These are phyloP conservation scores for Dorcoceras hygrometricum DNA, from an alignment of 257 asterid species.

Conservation along the genomic window DNA sequence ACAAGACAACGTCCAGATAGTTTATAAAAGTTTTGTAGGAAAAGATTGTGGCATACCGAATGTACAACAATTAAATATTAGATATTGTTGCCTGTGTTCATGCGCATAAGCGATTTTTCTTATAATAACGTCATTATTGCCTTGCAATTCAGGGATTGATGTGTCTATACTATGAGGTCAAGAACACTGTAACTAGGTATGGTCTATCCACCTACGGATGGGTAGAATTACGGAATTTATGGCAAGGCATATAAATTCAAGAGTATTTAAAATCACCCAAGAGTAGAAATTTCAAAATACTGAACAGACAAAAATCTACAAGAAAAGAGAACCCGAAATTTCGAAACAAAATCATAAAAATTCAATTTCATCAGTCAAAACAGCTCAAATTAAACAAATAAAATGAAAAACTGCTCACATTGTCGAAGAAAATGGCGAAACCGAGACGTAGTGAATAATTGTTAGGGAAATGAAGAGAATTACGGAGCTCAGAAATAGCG, in stretches of 20 bases:
- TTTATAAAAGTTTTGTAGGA: no score
- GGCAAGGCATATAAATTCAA: no score
- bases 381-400: background rate
- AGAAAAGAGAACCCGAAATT: background rate
- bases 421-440: conserved; percentile 68
- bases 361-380: no score
- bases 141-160: no score
- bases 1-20: background rate
- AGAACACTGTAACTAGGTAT: background rate
- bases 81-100: no score
- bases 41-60: no score
- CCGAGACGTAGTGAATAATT: conserved; percentile 50
- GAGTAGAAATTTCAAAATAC: background rate
- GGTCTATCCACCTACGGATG: background rate
- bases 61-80: background rate
- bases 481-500: conserved; percentile 63
- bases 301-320: background rate
- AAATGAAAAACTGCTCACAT: conserved; percentile 35
- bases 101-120: no score
- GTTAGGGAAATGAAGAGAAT: conserved; percentile 39
- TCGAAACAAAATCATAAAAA: background rate
- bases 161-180: no score
- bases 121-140: no score
- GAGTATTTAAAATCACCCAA: no score
- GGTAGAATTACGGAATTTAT: no score